Base-by-base conservation (phyloP, 176 grass and related monocot species). In the Secale cereale region DNA sequence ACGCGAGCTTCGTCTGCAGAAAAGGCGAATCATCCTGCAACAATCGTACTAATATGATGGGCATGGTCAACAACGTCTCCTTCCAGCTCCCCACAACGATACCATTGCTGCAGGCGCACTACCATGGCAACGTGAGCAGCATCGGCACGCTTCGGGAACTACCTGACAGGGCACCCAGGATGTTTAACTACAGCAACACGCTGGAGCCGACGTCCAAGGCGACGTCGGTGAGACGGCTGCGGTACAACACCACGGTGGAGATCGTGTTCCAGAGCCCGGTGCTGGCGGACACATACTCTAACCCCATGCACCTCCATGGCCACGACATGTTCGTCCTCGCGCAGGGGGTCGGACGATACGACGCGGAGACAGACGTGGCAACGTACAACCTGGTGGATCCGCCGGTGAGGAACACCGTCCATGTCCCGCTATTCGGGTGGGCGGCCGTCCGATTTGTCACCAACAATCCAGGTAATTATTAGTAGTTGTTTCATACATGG, bases 321-420 rank as follows among this genome's bases (percentile, higher is more conserved):
- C 3, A 48, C 12, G 45, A 48, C 11, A 14, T 48, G 11, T 48
- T 48, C 11, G 10, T 48, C 14, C 45, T 48, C 14, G 45, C 45
- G 45, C 45, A 48, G 45, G 78, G 78, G 5, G 19, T 23, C 0
- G 78, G 78, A 1, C 87, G 78, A 75, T 92, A 81, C 29, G 52
- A 90, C 17, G 57, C 61, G 4, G 30, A 39, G 15, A 92, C 25
- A 59, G 81, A 92, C 29, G 50, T 35, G 4, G 11, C 56, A 5
- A 79, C 36, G 4, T 90, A 63, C 81, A 90, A 93, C 43, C 64
- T 81, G 30, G 79, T 81, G 20, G 66, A 81, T 22, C 79, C 79
- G 6, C 6, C 22, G 0, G 12, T 52, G 29, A 54, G 40, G 77
- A 93, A 90, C 29, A 69, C 64, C 3, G 79, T 67, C 10, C 41